Percentiles rank a stretch among this genome's conserved stretches.
Evolutionary conservation across 306 rosid species (phyloP).

Genomic region (Prunus padus): DNA sequence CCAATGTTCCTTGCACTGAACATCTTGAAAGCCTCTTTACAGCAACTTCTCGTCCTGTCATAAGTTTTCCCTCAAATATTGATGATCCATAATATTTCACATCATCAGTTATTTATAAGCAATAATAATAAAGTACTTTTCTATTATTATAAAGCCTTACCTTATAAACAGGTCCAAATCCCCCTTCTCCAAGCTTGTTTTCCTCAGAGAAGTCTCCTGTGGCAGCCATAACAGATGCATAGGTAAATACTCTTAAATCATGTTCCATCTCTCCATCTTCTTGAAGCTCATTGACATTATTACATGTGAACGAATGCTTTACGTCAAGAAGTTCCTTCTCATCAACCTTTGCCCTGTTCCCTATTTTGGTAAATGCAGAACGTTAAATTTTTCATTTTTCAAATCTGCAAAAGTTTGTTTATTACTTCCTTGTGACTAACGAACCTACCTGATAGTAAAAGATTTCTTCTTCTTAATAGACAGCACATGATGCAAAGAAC

Average conservation of each 20-base stretch:
- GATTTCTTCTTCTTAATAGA: background rate
- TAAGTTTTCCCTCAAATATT: background rate
- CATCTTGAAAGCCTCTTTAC: constrained; percentile 4
- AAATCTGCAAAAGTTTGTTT: no score
- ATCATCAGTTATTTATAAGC: no score
- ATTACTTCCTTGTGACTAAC: no score
- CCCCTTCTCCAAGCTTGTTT: constrained; percentile 16
- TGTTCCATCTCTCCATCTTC: background rate
- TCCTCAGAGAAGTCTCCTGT: background rate
- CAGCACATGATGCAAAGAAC: background rate
- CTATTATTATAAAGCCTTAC: background rate
- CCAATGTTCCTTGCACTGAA: background rate
- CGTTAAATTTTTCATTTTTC: no score
- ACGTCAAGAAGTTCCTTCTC: background rate
- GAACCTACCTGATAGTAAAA: constrained; percentile 15
- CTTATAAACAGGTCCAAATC: constrained; percentile 14
- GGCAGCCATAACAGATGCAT: background rate
- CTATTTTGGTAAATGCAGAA: background rate
- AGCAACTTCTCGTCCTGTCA: background rate
- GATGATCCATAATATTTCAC: background rate
- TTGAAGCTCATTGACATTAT: background rate
- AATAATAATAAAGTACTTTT: background rate
- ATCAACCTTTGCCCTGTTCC: background rate
- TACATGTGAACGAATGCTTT: background rate
- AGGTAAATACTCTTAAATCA: background rate